These are phyloP conservation scores for Tetradesmus lagerheimii DNA, from an alignment of 139 green algal species.

Conservation along the genomic window DNA sequence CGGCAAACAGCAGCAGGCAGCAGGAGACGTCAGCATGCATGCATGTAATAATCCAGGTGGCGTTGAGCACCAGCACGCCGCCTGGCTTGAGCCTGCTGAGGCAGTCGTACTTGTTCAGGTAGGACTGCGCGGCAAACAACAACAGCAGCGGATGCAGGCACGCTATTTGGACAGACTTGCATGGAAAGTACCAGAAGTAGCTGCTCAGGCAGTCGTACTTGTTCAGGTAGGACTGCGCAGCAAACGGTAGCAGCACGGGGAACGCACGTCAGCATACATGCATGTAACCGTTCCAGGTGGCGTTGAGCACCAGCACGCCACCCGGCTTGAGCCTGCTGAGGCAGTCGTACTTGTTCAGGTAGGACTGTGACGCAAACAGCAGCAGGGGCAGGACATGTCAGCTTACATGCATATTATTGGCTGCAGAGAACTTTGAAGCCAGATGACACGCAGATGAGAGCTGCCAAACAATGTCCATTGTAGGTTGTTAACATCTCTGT, in stretches of 20 bases:
- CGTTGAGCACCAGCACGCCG: slow-evolving; percentile 68
- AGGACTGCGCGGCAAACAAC: slow-evolving; percentile 32
- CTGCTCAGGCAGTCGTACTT: no score
- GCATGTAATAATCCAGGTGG: slow-evolving; percentile 53
- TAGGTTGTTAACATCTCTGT: no score
- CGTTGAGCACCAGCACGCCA: slow-evolving; percentile 68
- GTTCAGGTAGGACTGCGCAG: no score
- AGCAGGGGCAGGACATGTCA: not conserved
- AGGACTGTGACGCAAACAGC: slow-evolving; percentile 32
- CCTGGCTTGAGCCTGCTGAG: slow-evolving; percentile 56
- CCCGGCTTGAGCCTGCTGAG: slow-evolving; percentile 55
- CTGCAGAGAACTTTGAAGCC: no score
- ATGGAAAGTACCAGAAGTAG: no score
- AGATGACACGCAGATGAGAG: no score
- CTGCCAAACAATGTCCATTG: no score
- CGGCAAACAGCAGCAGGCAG: not conserved
- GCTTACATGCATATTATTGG: no score
- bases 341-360: slow-evolving; percentile 67
- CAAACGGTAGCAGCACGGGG: not conserved
- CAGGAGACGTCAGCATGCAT: not conserved
- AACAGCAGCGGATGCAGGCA: no score
- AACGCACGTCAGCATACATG: not conserved
- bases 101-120: slow-evolving; percentile 67
- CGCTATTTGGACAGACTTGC: no score
- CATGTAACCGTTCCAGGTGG: slow-evolving; percentile 54